Evolutionary conservation across 768 basidiomycete genomes (phyloP).

Genomic region (Mycena vulgaris): DNA sequence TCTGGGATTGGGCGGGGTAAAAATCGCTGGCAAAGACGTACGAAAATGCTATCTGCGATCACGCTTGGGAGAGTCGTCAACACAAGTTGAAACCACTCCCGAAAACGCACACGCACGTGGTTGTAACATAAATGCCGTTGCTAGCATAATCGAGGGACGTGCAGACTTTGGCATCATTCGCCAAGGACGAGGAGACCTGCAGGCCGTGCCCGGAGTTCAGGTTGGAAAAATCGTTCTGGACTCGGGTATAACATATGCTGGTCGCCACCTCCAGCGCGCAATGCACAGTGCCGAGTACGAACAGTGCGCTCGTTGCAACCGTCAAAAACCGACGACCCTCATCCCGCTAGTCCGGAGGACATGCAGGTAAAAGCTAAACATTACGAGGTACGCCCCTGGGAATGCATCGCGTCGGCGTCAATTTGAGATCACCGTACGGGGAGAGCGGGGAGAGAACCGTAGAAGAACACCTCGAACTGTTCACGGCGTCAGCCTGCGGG

Average conservation of each 20-base stretch:
- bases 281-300: constrained; percentile 9
- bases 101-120: neutral
- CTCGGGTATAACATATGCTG: neutral
- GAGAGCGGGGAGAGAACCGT: too few relatives aligned
- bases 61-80: neutral
- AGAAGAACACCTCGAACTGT: too few relatives aligned
- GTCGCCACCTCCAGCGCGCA: neutral
- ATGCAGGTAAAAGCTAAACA: neutral
- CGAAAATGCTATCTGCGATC: constrained; percentile 12
- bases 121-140: neutral
- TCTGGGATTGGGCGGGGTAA: neutral
- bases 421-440: too few relatives aligned
- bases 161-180: too few relatives aligned
- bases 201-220: too few relatives aligned
- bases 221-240: too few relatives aligned
- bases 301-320: neutral
- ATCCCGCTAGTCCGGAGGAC: neutral
- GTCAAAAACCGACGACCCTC: neutral
- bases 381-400: neutral
- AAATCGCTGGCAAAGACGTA: neutral
- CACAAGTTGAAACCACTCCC: too few relatives aligned
- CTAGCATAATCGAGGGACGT: too few relatives aligned
- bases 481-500: too few relatives aligned
- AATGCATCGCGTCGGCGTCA: too few relatives aligned
- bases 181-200: too few relatives aligned